Conservation (phyloP, 148 eudicot species). For the Rhododendron simsii region DNA sequence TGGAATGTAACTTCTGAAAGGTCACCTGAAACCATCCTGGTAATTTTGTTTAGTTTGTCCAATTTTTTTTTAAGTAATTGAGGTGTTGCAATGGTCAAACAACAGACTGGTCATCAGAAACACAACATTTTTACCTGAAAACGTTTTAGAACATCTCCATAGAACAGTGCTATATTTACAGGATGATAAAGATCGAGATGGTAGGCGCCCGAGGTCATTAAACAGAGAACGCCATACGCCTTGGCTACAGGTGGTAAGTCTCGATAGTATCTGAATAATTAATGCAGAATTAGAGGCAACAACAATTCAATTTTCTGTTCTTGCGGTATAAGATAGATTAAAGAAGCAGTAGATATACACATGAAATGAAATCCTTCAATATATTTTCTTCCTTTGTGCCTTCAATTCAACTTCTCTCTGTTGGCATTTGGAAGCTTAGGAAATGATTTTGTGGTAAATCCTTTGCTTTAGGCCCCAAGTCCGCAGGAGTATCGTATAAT, state of each 20-base stretch:
- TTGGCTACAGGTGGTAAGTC: slow-evolving; percentile 37
- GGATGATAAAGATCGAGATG: slow-evolving; percentile 11
- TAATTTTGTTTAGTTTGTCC: background rate
- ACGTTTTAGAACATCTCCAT: slow-evolving; percentile 21
- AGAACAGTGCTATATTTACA: slow-evolving; percentile 11
- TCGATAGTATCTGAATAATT: slow-evolving; percentile 26
- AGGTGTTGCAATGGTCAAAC: background rate
- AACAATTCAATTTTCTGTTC: too few species aligned
- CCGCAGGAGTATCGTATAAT: too few species aligned
- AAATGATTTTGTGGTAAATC: too few species aligned
- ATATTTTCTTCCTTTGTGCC: too few species aligned
- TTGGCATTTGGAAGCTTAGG: too few species aligned
- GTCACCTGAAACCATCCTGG: background rate
- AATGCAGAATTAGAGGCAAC: background rate
- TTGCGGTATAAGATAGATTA: too few species aligned
- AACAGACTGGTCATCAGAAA: background rate
- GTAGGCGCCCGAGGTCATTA: slow-evolving; percentile 23
- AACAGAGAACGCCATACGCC: slow-evolving; percentile 29
- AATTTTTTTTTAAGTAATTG: background rate
- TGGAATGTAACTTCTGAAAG: too few species aligned
- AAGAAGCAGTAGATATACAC: background rate
- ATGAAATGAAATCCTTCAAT: too few species aligned
- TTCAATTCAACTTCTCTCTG: too few species aligned
- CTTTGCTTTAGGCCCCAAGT: too few species aligned
- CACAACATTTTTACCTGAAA: slow-evolving; percentile 24